phyloP scores from a whole-genome alignment of 176 grass and related monocot genomes.

The Bothriochloa decipiens region DNA sequence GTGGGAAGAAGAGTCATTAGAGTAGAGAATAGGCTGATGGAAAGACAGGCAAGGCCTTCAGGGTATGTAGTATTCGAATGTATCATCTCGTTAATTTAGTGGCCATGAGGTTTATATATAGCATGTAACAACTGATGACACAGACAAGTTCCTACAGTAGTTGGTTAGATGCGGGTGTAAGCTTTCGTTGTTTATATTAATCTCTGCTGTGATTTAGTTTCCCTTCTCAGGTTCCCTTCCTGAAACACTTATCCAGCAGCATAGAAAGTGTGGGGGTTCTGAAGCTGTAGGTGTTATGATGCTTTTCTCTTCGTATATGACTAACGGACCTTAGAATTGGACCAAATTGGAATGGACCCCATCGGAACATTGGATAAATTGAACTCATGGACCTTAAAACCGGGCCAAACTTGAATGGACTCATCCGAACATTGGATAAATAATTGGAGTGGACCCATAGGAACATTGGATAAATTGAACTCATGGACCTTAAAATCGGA shows the following conservation, averaged over 20 bases:
- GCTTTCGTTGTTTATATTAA: conserved; percentile 38
- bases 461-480: too few species aligned
- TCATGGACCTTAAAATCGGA: too few species aligned
- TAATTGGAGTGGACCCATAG: too few species aligned
- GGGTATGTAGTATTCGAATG: conserved; percentile 55
- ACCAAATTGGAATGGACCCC: too few species aligned
- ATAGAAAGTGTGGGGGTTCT: not conserved
- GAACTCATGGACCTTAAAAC: too few species aligned
- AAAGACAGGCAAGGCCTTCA: not conserved
- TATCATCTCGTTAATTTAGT: conserved; percentile 60
- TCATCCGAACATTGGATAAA: too few species aligned
- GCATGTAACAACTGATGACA: conserved; percentile 54
- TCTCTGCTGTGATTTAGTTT: not conserved
- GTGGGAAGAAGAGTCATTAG: conserved; percentile 32
- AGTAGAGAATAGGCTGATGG: conserved; percentile 54
- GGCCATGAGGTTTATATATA: conserved; percentile 51
- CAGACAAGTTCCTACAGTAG: conserved; percentile 41
- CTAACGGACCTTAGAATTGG: not conserved
- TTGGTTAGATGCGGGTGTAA: conserved; percentile 47
- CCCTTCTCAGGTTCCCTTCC: not conserved
- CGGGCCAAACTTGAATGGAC: too few species aligned
- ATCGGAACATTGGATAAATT: too few species aligned
- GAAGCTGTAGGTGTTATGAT: not conserved
- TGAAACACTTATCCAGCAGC: not conserved
- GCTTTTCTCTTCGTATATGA: not conserved